Evolutionary conservation across 2,329 filamentous ascomycete species (phyloP).

Genomic region (Verticillium albo-atrum): DNA sequence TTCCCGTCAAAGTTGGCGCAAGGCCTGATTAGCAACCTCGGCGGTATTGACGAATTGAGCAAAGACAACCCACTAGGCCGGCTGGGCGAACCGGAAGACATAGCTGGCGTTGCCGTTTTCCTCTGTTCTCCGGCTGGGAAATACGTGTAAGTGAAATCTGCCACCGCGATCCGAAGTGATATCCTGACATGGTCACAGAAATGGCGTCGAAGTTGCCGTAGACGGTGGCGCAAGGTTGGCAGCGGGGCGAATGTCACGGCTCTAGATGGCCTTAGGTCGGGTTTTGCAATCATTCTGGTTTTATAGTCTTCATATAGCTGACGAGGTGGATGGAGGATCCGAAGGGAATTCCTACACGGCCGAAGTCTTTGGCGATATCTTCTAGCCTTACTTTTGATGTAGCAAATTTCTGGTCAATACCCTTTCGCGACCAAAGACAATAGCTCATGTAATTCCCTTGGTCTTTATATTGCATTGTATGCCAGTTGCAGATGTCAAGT

Average conservation of each 20-base stretch:
- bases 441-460: too few relatives aligned
- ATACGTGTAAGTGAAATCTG: constrained; percentile 36
- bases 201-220: constrained; percentile 29
- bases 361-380: too few relatives aligned
- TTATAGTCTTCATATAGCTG: too few relatives aligned
- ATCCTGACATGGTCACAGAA: constrained; percentile 15
- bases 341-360: too few relatives aligned
- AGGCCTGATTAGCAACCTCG: constrained; percentile 57
- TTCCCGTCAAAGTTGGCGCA: constrained; percentile 66
- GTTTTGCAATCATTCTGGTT: too few relatives aligned
- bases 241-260: constrained; percentile 20
- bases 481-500: too few relatives aligned
- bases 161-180: neutral
- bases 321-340: too few relatives aligned
- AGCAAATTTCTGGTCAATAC: too few relatives aligned
- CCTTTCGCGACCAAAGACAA: too few relatives aligned
- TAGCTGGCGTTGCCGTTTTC: constrained; percentile 56
- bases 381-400: too few relatives aligned
- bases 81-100: constrained; percentile 53
- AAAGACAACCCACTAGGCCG: constrained; percentile 48
- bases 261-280: too few relatives aligned
- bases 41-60: constrained; percentile 48
- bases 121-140: constrained; percentile 46
- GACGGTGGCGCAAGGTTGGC: constrained; percentile 26
- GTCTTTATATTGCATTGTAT: too few relatives aligned